phyloP scores from a whole-genome alignment of 768 basidiomycete genomes.

The Mycena galericulata region DNA sequence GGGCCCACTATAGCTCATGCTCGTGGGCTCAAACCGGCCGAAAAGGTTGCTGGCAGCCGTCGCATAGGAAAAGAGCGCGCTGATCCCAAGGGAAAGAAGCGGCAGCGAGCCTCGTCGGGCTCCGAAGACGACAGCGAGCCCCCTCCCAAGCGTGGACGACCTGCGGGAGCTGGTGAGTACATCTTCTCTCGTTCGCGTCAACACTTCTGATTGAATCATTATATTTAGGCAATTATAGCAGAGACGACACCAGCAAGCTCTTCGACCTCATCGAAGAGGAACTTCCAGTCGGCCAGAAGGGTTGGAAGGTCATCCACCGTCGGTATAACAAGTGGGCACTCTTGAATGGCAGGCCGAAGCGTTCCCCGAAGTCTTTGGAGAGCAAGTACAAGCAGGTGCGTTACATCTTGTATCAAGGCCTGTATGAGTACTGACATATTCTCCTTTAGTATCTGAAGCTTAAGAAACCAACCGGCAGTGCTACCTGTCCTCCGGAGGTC shows the following conservation, averaged over 20 bases:
- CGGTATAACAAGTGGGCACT: not conserved
- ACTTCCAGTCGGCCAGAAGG: slow-evolving; percentile 1
- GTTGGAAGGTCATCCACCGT: not conserved
- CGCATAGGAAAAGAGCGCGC: not conserved
- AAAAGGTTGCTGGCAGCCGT: not conserved
- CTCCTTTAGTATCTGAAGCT: not conserved
- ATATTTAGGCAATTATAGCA: not conserved
- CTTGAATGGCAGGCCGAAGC: not conserved
- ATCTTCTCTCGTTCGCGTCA: too few species aligned
- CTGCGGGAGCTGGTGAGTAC: too few species aligned
- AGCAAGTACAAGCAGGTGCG: slow-evolving; percentile 7
- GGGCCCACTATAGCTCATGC: not conserved
- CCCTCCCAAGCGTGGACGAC: not conserved
- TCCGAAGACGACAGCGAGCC: slow-evolving; percentile 12
- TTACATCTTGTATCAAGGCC: not conserved
- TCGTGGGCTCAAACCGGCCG: not conserved
- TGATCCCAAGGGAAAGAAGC: slow-evolving; percentile 6
- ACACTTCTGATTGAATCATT: not conserved
- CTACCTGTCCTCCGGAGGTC: slow-evolving; percentile 2
- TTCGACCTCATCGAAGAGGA: not conserved
- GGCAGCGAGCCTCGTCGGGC: not conserved
- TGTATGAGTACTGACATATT: not conserved
- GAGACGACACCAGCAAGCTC: not conserved
- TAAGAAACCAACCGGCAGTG: slow-evolving; percentile 17
- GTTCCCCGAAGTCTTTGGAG: not conserved